These are phyloP conservation scores for Eimeria mitis DNA, from an alignment of 169 alveolate genomes.

Conservation along the genomic window DNA sequence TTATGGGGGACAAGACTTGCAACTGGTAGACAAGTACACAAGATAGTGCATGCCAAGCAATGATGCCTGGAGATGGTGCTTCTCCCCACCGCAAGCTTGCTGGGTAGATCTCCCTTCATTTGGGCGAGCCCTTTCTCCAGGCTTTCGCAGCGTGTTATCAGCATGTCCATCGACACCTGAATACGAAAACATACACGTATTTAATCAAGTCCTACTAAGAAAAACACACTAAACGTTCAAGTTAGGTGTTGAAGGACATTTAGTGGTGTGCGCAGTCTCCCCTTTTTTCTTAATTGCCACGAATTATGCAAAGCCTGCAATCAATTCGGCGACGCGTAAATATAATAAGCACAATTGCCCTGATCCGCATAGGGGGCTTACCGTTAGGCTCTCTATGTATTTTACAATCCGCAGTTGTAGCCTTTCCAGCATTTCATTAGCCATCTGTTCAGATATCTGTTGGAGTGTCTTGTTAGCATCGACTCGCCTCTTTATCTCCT, in stretches of 20 bases:
- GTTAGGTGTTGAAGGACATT: neutral
- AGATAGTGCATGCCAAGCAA: neutral
- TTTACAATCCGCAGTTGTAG: constrained; percentile 77
- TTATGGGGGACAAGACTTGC: neutral
- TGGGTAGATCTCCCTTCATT: constrained; percentile 83
- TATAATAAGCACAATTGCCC: neutral
- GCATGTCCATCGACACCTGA: constrained; percentile 76
- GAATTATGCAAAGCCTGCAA: neutral
- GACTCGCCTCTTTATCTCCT: constrained; percentile 82
- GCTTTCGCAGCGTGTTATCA: constrained; percentile 81
- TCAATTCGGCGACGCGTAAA: neutral
- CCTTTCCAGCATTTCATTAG: constrained; percentile 84
- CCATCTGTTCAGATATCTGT: constrained; percentile 83
- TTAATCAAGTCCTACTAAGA: neutral
- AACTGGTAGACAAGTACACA: neutral
- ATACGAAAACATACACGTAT: neutral
- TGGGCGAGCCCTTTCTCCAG: constrained; percentile 82
- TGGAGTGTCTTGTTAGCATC: constrained; percentile 82
- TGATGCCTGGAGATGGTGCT: neutral
- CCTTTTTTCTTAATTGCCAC: neutral
- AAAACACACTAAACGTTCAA: neutral
- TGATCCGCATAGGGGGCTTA: neutral
- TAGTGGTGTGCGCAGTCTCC: too few relatives aligned
- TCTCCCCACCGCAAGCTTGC: constrained; percentile 77
- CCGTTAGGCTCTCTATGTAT: constrained; percentile 81